Evolutionary conservation across 148 eudicot genomes (phyloP).

Genomic region (Amaranthus hypochondriacus): DNA sequence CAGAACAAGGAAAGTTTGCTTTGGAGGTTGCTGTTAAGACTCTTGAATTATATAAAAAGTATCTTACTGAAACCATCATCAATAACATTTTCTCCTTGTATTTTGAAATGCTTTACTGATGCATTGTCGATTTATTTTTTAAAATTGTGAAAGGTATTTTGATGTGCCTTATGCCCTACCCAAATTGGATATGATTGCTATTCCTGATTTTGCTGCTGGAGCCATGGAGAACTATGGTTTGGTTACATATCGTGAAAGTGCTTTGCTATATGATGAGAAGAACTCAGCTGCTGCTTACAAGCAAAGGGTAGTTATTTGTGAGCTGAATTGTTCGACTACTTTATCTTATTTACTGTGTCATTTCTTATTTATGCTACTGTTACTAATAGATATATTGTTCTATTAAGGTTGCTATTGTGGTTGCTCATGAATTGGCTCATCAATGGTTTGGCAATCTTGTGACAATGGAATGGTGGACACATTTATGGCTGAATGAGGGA

Average conservation of each 20-base stretch:
- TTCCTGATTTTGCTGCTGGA: constrained; percentile 97
- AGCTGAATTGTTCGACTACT: constrained; percentile 9
- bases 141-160: constrained; percentile 53
- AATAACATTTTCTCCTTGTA: neutral
- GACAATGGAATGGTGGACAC: constrained; percentile 99
- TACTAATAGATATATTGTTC: constrained; percentile 7
- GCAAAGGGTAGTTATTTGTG: constrained; percentile 62
- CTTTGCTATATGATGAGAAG: constrained; percentile 90
- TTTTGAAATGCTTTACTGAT: neutral
- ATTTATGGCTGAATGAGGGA: constrained; percentile 96
- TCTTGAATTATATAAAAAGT: constrained; percentile 72
- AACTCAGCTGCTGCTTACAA: constrained; percentile 94
- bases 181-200: constrained; percentile 93
- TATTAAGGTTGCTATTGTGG: constrained; percentile 84
- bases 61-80: constrained; percentile 5
- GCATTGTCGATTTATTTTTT: constrained; percentile 9
- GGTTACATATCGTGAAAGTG: constrained; percentile 91
- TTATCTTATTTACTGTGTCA: constrained; percentile 2
- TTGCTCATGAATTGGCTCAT: constrained; percentile 96
- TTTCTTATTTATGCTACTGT: neutral
- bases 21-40: constrained; percentile 92
- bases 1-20: constrained; percentile 87
- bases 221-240: constrained; percentile 99
- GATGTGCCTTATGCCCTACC: constrained; percentile 84
- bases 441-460: constrained; percentile 99